Conservation (phyloP, 2,329 filamentous ascomycete genomes). For the Botrytis medusae region DNA sequence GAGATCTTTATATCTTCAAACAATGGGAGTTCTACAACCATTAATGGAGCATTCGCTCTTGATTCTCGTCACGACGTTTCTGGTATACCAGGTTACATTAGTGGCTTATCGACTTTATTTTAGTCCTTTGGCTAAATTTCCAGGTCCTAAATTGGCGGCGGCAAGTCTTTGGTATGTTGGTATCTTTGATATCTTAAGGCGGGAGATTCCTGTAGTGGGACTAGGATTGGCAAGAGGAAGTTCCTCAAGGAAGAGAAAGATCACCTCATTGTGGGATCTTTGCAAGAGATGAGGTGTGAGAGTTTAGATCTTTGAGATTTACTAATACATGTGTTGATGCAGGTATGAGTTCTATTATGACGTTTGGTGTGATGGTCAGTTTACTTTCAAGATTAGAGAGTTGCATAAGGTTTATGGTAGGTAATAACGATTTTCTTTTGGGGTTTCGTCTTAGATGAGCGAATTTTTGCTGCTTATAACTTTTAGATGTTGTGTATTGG, state of each 20-base stretch:
- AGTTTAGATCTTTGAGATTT: background rate
- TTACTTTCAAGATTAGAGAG: slow-evolving; percentile 13
- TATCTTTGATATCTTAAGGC: background rate
- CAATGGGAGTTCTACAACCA: background rate
- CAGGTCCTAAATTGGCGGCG: slow-evolving; percentile 18
- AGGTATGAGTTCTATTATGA: slow-evolving; percentile 20
- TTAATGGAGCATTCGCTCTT: background rate
- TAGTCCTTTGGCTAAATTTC: slow-evolving; percentile 5
- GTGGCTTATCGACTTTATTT: slow-evolving; percentile 20
- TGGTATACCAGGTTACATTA: background rate
- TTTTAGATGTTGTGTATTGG: background rate
- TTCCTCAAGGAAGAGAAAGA: too few relatives aligned
- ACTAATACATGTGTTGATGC: background rate
- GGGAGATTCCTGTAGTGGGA: background rate
- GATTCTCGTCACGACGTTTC: background rate
- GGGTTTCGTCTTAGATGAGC: background rate
- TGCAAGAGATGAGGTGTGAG: too few relatives aligned
- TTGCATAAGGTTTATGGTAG: slow-evolving; percentile 17
- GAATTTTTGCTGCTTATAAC: background rate
- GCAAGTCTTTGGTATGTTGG: slow-evolving; percentile 13
- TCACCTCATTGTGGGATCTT: background rate
- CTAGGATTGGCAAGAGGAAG: too few relatives aligned
- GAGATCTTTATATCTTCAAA: background rate
- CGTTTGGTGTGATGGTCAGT: slow-evolving; percentile 9
- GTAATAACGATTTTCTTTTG: background rate